Evolutionary conservation across 305 asterid genomes (phyloP), one percentile per base, ranked within the genome.

Genomic region (Fraxinus latifolia): DNA sequence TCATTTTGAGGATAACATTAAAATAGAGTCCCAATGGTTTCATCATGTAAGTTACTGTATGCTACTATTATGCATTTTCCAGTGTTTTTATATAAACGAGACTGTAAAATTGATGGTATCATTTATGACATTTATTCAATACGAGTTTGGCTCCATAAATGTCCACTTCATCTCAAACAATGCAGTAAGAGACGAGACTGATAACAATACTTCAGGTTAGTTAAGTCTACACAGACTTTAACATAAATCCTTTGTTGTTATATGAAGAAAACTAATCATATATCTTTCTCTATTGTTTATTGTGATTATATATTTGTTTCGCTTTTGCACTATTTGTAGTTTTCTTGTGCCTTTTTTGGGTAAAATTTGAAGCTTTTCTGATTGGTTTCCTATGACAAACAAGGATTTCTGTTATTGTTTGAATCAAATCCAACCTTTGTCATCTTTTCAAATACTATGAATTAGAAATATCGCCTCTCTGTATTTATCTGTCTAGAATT

Each of bases 11-110:
- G 97, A 95, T 87, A 88, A 93, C 32, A 44, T 88, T 77, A 86
- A 81, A 76, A 93, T 95, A 84, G 91, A 92, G 86, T 89, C 97
- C 78, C 83, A 86, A 31, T 92, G 94, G 93, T 74, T 84, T 89
- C 89, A 87, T 72, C 91, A 81, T 85, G 99, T 95, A 82, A 80
- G 94, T 86, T 84, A 70, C 73, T 23, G 12, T 11, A 19, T 82
- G 65, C 81, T 71, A 74, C 80, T 65, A 76, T 50, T 44, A 23
- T 29, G 17, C 42, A 31, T 79, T 82, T 74, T 80, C 32, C 82
- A 37, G 74, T 68, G 31, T 70, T 55, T 74, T 67, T 65, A 34
- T 37, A 37, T 77, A 77, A 5, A 34, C 37, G 76, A 36, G 77
- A 85, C 82, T 82, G 70, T 19, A 34, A 80, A 74, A 67, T 81